Evolutionary conservation across 1,139 yeast species (phyloP).

Genomic region (Nadsonia commutata): DNA sequence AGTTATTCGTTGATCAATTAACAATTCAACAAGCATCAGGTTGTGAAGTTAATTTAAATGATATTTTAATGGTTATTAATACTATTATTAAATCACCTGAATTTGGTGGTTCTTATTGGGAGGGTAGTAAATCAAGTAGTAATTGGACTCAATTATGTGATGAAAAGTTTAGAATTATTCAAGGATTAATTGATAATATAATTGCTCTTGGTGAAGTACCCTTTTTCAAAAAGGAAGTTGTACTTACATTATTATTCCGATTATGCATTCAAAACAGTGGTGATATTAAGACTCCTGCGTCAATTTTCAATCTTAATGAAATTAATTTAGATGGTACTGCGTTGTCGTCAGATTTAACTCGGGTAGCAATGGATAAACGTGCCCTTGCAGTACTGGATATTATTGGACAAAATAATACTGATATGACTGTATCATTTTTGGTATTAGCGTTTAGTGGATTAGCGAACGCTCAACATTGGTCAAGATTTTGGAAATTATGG

Average conservation of each 20-base stretch:
- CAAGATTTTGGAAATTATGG: conserved; percentile 1
- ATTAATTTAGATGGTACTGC: background rate
- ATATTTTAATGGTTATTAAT: background rate
- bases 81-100: background rate
- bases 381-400: background rate
- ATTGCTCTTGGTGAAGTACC: background rate
- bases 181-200: background rate
- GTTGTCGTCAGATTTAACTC: background rate
- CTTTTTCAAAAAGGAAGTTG: background rate
- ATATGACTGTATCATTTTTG: background rate
- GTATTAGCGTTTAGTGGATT: background rate
- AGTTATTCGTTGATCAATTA: background rate
- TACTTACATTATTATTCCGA: background rate
- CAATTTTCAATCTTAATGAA: background rate
- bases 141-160: background rate
- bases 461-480: background rate
- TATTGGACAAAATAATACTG: background rate
- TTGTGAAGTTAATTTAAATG: background rate
- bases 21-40: background rate
- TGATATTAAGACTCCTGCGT: background rate
- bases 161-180: background rate
- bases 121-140: background rate
- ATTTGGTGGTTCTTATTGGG: background rate
- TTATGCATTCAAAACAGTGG: background rate
- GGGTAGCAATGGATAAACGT: background rate